Evolutionary conservation across 176 grass and related monocot species (phyloP).

Genomic region (Cenchrus purpureus): DNA sequence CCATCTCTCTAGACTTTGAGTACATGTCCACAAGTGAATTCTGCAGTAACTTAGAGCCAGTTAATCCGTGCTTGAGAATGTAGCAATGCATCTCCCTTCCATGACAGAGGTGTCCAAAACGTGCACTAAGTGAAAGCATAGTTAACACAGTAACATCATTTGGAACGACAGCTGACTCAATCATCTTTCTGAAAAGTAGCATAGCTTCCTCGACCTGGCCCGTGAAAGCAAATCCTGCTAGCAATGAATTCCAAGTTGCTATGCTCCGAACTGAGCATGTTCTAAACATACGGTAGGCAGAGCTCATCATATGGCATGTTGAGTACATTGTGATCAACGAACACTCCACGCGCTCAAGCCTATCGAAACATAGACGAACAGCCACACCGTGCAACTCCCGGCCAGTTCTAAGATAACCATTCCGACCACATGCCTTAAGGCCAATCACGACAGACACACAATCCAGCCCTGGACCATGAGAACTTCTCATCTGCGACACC

Average conservation of each 20-base stretch:
- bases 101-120: constrained; percentile 52
- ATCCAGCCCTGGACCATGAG: constrained; percentile 37
- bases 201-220: constrained; percentile 57
- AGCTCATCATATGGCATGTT: constrained; percentile 36
- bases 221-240: constrained; percentile 57
- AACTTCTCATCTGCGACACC: constrained; percentile 38
- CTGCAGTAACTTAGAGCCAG: constrained; percentile 47
- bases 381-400: constrained; percentile 62
- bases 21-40: constrained; percentile 74
- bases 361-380: constrained; percentile 42
- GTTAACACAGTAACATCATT: constrained; percentile 63
- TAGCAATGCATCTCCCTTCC: constrained; percentile 66
- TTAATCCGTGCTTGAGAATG: constrained; percentile 56
- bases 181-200: constrained; percentile 55
- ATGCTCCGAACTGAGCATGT: constrained; percentile 30
- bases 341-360: constrained; percentile 47
- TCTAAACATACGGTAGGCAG: constrained; percentile 48
- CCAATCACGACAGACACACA: constrained; percentile 56
- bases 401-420: constrained; percentile 44
- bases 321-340: constrained; percentile 61
- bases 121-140: constrained; percentile 59
- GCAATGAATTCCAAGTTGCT: constrained; percentile 66
- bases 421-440: constrained; percentile 58
- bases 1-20: constrained; percentile 49
- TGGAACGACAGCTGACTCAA: constrained; percentile 34